A percentile compares a stretch with the other conserved stretches of the same genome.
Conservation (phyloP, 805 yeast genomes). For the Wickerhamiella kurtzmanii region DNA sequence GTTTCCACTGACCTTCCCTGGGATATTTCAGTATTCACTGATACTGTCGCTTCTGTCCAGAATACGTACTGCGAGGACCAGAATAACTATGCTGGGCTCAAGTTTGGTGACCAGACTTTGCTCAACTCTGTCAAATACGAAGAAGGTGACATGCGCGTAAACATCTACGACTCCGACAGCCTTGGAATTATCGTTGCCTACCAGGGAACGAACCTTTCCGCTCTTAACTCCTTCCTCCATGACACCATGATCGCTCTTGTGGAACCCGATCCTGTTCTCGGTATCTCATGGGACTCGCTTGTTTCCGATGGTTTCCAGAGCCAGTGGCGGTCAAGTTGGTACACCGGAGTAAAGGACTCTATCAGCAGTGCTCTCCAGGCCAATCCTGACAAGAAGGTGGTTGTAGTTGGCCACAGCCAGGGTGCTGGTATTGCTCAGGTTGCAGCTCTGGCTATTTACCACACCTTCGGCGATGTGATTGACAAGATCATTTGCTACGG, state of each 20-base stretch:
- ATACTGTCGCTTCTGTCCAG: background rate
- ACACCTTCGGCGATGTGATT: background rate
- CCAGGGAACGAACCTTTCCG: background rate
- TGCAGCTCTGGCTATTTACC: slow-evolving; percentile 1
- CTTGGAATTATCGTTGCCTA: background rate
- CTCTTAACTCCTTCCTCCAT: background rate
- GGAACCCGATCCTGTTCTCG: background rate
- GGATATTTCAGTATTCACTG: background rate
- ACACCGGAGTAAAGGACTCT: background rate
- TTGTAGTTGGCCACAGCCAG: slow-evolving; percentile 1
- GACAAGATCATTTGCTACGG: background rate
- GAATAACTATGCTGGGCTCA: background rate
- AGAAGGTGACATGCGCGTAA: background rate
- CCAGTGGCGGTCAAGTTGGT: background rate
- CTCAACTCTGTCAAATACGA: background rate
- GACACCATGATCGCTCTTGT: background rate
- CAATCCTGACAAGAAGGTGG: background rate
- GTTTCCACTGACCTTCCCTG: background rate
- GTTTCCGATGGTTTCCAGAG: background rate
- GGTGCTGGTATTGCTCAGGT: background rate
- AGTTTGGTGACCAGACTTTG: background rate
- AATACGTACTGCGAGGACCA: background rate
- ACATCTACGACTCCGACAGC: background rate
- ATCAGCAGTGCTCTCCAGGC: background rate
- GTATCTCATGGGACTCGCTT: background rate